These are phyloP conservation scores for Ophiostoma piceae DNA, from an alignment of 2,329 filamentous ascomycete genomes.

Conservation along the genomic window DNA sequence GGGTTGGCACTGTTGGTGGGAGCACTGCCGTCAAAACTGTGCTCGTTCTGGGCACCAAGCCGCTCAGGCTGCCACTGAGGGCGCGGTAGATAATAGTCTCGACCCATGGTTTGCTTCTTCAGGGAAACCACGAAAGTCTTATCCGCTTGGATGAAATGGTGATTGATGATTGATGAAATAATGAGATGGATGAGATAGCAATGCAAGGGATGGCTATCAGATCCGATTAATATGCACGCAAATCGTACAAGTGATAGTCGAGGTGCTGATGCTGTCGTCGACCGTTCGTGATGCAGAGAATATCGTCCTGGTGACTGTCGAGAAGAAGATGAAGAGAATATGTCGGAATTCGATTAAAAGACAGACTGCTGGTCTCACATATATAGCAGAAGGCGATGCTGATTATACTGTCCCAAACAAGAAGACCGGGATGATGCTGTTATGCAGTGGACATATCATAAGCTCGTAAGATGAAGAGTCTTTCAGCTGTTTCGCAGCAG, in stretches of 20 bases:
- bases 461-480: constrained; percentile 14
- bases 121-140: constrained; percentile 9
- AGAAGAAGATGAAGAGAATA: not conserved
- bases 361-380: constrained; percentile 18
- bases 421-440: constrained; percentile 12
- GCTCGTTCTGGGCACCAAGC: constrained; percentile 21
- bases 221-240: not conserved
- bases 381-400: constrained; percentile 16
- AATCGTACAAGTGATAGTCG: not conserved
- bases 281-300: not conserved
- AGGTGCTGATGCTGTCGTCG: not conserved
- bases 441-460: constrained; percentile 23
- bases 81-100: constrained; percentile 27
- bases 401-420: not conserved
- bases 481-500: not conserved
- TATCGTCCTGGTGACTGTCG: not conserved
- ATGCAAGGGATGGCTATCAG: not conserved
- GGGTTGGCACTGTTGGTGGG: constrained; percentile 10
- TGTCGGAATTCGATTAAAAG: not conserved
- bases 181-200: not conserved
- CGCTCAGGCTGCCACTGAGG: constrained; percentile 29
- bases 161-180: not conserved
- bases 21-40: constrained; percentile 20
- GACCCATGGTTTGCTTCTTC: constrained; percentile 25
- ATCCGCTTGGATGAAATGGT: constrained; percentile 1